Conservation (phyloP, 331 rosid species). For the Ulmus americana region DNA sequence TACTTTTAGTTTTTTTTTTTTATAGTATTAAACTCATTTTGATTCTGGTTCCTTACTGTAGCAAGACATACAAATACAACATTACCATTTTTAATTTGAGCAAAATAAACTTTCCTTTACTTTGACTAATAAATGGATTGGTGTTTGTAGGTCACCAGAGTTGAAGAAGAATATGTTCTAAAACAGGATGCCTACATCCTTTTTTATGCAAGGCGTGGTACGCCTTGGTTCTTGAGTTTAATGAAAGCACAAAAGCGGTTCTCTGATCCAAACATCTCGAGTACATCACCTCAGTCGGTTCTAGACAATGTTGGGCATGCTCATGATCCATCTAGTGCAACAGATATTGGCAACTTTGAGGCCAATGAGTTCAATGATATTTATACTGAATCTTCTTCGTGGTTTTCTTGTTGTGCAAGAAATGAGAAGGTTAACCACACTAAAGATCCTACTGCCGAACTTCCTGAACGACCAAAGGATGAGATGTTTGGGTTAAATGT, state of each 20-base stretch:
- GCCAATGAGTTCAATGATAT: slow-evolving; percentile 16
- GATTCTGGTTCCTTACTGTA: too few species aligned
- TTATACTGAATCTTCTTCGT: slow-evolving; percentile 15
- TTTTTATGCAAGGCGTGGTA: slow-evolving; percentile 67
- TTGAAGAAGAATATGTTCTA: slow-evolving; percentile 44
- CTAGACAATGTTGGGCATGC: slow-evolving; percentile 39
- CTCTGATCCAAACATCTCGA: slow-evolving; percentile 19
- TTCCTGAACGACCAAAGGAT: slow-evolving; percentile 5
- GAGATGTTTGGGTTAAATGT: not conserved
- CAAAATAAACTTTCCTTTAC: not conserved
- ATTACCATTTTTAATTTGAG: not conserved
- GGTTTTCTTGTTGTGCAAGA: slow-evolving; percentile 15
- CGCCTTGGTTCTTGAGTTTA: slow-evolving; percentile 63
- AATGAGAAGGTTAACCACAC: not conserved
- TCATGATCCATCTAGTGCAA: slow-evolving; percentile 7
- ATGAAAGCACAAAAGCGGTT: slow-evolving; percentile 24
- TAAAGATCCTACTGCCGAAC: slow-evolving; percentile 21
- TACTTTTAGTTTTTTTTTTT: too few species aligned
- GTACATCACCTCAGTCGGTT: slow-evolving; percentile 65
- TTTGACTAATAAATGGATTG: not conserved
- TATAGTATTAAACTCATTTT: too few species aligned
- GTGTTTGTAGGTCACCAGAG: slow-evolving; percentile 58
- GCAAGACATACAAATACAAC: too few species aligned
- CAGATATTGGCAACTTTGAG: slow-evolving; percentile 10
- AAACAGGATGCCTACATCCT: slow-evolving; percentile 80